Base-by-base conservation (phyloP, 176 grass and related monocot species). In the Aegilops umbellulata region DNA sequence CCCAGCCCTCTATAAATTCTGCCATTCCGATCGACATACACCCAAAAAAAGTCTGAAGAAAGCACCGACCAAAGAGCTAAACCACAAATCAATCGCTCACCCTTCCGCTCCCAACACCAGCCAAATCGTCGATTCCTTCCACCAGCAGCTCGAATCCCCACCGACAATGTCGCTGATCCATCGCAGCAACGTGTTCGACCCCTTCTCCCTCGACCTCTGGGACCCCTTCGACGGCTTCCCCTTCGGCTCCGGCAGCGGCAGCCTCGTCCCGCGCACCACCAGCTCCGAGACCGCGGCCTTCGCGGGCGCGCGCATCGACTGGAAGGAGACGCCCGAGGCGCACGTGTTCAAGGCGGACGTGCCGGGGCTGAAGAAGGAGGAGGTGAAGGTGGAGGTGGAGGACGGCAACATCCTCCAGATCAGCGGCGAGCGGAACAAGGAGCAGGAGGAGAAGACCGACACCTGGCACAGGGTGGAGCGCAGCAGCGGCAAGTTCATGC, bases 291-390 rank as follows among this genome's bases (percentile, higher is more conserved):
- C 87, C 0, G 68, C 55, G 15, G 80, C 84, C 76, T 92, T 92
- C 77, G 77, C 70, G 0, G 65, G 84, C 15, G 76, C 87, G 25
- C 65, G 91, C 12, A 90, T 93, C 61, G 91, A 93, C 75, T 93
- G 88, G 88, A 93, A 68, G 88, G 91, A 93, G 81, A 90, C 85
- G 0, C 85, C 91, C 11, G 85, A 87, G 85, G 85, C 81, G 17
- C 91, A 93, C 85, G 88, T 93, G 88, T 90, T 93, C 91, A 87
- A 90, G 91, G 91, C 91, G 24, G 91, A 93, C n/a, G 76, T 93
- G 22, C 85, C 88, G 6, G 91, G 85, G 76, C 62, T 93, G 22
- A 93, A 90, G 77, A 87, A 90, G 85, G 91, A 90, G 88, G 91
- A 90, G 77, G 77, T 93, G 2, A 93, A 93, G 88, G 88, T 93